These are phyloP conservation scores for Lycium barbarum DNA, from an alignment of 257 asterid species.

Conservation along the genomic window DNA sequence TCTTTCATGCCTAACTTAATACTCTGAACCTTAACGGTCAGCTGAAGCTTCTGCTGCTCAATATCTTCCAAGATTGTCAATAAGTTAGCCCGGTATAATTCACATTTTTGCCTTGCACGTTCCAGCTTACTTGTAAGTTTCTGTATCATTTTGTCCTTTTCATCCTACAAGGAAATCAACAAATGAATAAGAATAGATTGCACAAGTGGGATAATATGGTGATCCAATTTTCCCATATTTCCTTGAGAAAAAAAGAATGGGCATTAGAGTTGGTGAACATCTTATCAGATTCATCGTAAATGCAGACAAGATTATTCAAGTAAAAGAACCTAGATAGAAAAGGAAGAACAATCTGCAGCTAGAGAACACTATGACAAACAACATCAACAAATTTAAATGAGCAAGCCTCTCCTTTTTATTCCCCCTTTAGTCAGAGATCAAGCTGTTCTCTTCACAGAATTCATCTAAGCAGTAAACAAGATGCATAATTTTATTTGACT, in stretches of 20 bases:
- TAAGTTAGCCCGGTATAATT: slow-evolving; percentile 23
- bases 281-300: not conserved
- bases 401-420: not conserved
- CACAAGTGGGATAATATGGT: not conserved
- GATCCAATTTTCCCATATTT: not conserved
- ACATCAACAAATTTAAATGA: not conserved
- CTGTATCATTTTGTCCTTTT: slow-evolving; percentile 33
- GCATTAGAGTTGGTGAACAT: not conserved
- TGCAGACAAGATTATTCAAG: not conserved
- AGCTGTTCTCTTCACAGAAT: not conserved
- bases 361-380: not conserved
- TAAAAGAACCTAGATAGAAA: not conserved
- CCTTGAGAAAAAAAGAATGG: not conserved
- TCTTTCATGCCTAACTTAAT: slow-evolving; percentile 30
- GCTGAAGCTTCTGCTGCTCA: slow-evolving; percentile 32
- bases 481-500: too few relatives aligned
- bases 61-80: slow-evolving; percentile 31
- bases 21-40: slow-evolving; percentile 34
- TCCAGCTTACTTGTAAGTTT: slow-evolving; percentile 27
- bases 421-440: not conserved
- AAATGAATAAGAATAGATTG: not conserved
- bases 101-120: slow-evolving; percentile 29
- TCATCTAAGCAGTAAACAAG: not conserved
- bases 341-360: not conserved
- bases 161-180: slow-evolving; percentile 31